Base-by-base conservation (phyloP, 352 stramenopile species). In the Pythium guiyangense region DNA sequence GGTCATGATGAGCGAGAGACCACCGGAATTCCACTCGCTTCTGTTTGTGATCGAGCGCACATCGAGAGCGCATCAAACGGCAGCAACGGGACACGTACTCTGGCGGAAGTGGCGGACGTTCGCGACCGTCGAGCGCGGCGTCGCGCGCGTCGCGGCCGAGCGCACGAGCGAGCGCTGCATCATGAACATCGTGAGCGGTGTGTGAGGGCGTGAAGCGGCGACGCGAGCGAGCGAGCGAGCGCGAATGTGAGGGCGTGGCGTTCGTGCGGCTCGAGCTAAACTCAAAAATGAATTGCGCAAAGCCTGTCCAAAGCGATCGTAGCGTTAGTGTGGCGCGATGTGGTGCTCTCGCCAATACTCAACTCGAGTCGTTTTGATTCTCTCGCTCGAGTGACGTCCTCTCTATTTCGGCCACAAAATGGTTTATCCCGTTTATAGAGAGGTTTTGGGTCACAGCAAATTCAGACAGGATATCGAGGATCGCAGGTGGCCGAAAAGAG, bases 51-150 rank as follows among this genome's bases (percentile, higher is more conserved):
- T 35, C 6, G 37, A 5, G n/a, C 14, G 14, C 9, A 22, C 15
- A 40, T 6, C 29, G 4, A 48, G 4, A 31, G 10, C 17, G 15
- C 55, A 17, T 25, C 45, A 0, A 22, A 22, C 22, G 22, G 22
- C 22, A 22, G 12, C 34, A 47, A 5, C 31, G 8, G 8, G 10
- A 9, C 2, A 77, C 70, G 59, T 70, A 92, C 83, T 84, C 63
- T 89, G 74, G 64, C 83, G 80, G 65, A 92, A 90, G 68, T 85
- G 73, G 47, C 83, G 83, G 49, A 88, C 78, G 46, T 64, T 55
- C 31, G 72, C 50, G 61, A 66, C 46, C 26, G 69, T 50, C 44
- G 60, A 56, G 47, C 67, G 66, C 52, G 70, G 67, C 31, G 70
- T 63, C 44, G 73, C 44, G 54, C 46, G 46, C 26, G 59, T 51